Percentiles rank a stretch among this genome's conserved stretches.
Conservation (phyloP, 352 stramenopile species). For the Pythium pyrilobum region DNA sequence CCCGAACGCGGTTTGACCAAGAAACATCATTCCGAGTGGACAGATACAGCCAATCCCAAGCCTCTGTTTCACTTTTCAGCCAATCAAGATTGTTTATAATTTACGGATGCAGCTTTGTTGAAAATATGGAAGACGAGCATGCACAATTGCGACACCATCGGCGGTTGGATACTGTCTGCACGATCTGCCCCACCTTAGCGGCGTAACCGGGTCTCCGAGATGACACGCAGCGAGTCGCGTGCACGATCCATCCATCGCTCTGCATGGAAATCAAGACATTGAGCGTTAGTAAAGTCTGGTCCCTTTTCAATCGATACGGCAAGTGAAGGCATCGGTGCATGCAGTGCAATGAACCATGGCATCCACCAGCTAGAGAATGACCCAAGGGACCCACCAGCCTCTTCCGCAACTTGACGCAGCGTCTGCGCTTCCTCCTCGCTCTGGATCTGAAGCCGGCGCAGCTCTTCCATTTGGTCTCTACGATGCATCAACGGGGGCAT, state of each 20-base stretch:
- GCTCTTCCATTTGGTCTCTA: slow-evolving; percentile 75
- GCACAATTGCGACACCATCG: background rate
- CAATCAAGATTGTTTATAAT: slow-evolving; percentile 5
- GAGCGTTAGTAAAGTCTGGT: background rate
- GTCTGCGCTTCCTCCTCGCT: slow-evolving; percentile 83
- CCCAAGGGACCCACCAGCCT: slow-evolving; percentile 44
- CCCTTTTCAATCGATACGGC: too few species aligned
- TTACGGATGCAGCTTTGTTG: background rate
- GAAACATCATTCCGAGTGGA: background rate
- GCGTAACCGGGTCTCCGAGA: slow-evolving; percentile 73
- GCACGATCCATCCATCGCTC: slow-evolving; percentile 80
- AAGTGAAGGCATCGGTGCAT: too few species aligned
- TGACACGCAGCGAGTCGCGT: slow-evolving; percentile 75
- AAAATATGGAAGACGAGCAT: background rate
- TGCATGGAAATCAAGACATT: slow-evolving; percentile 13
- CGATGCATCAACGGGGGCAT: background rate
- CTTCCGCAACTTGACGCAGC: slow-evolving; percentile 71
- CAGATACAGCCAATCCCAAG: too few species aligned
- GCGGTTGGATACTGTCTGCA: background rate
- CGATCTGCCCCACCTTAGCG: too few species aligned
- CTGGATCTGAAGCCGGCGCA: slow-evolving; percentile 73
- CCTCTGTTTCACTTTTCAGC: background rate
- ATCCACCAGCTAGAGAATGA: background rate
- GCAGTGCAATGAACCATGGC: background rate
- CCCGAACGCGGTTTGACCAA: background rate